Conservation (phyloP, 2,329 filamentous ascomycete species). For the Cyclaneusma minus region DNA sequence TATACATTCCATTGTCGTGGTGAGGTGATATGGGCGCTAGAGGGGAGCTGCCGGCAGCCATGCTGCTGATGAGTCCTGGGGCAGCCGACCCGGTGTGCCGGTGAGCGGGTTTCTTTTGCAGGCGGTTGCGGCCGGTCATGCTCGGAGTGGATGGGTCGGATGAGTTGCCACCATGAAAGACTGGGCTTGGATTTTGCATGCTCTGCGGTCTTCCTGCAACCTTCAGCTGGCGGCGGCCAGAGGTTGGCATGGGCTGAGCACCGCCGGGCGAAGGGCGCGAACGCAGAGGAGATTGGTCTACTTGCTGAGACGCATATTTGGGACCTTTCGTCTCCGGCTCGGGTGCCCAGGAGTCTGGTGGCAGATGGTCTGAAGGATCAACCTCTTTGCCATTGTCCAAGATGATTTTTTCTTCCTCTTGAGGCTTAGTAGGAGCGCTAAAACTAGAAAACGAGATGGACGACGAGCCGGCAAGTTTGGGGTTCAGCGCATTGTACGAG, state of each 20-base stretch:
- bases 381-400: slow-evolving; percentile 62
- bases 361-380: slow-evolving; percentile 67
- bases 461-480: slow-evolving; percentile 25
- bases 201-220: slow-evolving; percentile 34
- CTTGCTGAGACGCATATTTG: slow-evolving; percentile 21
- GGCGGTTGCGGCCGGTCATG: slow-evolving; percentile 35
- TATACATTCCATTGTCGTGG: slow-evolving; percentile 14
- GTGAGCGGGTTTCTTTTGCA: no score
- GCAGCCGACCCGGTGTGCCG: slow-evolving; percentile 10
- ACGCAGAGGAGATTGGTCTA: slow-evolving; percentile 19
- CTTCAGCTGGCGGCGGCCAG: slow-evolving; percentile 35
- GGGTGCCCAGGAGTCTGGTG: slow-evolving; percentile 61
- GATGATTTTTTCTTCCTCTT: slow-evolving; percentile 46
- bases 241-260: slow-evolving; percentile 34
- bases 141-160: slow-evolving; percentile 21
- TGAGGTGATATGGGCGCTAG: slow-evolving; percentile 14
- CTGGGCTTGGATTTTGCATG: no score
- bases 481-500: slow-evolving; percentile 60
- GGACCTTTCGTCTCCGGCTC: slow-evolving; percentile 52
- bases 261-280: slow-evolving; percentile 33
- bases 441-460: slow-evolving; percentile 17
- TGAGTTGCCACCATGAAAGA: slow-evolving; percentile 16
- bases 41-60: slow-evolving; percentile 10
- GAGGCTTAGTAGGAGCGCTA: slow-evolving; percentile 12
- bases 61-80: slow-evolving; percentile 12